Evolutionary conservation across 495 filamentous ascomycete genomes (phyloP), one percentile per base, ranked within the genome.

Genomic region (Astrothelium macrocarpum): DNA sequence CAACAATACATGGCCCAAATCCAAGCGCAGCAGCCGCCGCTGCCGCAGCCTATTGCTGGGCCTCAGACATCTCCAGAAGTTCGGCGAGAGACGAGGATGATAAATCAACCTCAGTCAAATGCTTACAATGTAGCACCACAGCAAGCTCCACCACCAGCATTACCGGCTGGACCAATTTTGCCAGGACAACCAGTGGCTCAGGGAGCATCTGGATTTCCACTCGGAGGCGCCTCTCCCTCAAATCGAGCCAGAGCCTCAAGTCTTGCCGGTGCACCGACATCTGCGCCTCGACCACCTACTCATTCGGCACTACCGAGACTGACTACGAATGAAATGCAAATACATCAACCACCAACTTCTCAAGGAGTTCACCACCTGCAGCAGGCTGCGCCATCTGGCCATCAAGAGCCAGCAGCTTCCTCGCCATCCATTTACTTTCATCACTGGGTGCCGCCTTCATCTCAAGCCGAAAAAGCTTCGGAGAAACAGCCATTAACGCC

Each of bases 351-450:
- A 23, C 75, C 79, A 31, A 72, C 74, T 64, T 72, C 74, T 53
- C 67, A 71, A 10, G 72, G 68, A 32, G 72, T 77, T 36, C 79
- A 78, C 65, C 64, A 70, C 49, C 71, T 81, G 59, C 79, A 82
- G 61, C 82, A 82, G 66, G 81, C 76, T 32, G 73, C 76, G 60
- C 63, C 14, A 43, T 66, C 25, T 14, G 29, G 5, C 59, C 80
- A 81, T 62, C 80, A 85, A 63, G 80, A 85, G 60, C 76, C 76
- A 58, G 71, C 80, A 61, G 76, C 82, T 43, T 81, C 84, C 9
- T 86, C 89, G 7, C 80, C 85, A 1, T 85, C 85, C 16, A 87
- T 96, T 59, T 95, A 90, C 71, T 95, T 95, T 65, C 91, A 95
- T 71, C 90, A 95, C 70, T 96, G 90, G 90, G 85, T 90, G 61